phyloP scores from a whole-genome alignment of 495 filamentous ascomycete genomes.

The Trichocladium uniseriatum region DNA sequence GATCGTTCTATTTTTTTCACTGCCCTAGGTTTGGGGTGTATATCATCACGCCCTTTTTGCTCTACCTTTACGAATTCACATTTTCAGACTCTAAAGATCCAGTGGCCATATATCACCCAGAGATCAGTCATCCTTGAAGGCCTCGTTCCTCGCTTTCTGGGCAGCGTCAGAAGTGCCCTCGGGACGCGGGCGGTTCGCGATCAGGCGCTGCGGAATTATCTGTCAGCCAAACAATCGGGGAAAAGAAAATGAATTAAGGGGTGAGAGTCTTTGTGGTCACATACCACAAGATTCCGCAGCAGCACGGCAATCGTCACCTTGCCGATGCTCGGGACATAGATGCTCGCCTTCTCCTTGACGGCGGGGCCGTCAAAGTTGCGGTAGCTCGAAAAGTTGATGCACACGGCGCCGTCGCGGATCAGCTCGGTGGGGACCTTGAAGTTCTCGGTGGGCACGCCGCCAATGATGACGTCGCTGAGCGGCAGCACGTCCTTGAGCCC shows the following conservation, averaged over 20 bases:
- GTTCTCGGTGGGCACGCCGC: conserved; percentile 74
- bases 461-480: conserved; percentile 85
- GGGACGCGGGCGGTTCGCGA: conserved; percentile 30
- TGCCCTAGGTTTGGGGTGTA: too few species aligned
- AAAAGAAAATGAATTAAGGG: background rate
- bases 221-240: background rate
- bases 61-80: too few species aligned
- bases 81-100: too few species aligned
- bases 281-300: conserved; percentile 76
- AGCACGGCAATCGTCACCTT: conserved; percentile 95
- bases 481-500: conserved; percentile 70
- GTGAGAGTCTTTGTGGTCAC: conserved; percentile 25
- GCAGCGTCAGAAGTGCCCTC: conserved; percentile 24
- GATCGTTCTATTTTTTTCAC: too few species aligned
- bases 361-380: conserved; percentile 80
- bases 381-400: conserved; percentile 94
- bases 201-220: conserved; percentile 25
- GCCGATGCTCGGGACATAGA: conserved; percentile 92
- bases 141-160: conserved; percentile 30
- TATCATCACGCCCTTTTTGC: too few species aligned
- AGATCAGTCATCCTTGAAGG: conserved; percentile 28
- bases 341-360: conserved; percentile 88
- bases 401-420: conserved; percentile 80
- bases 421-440: conserved; percentile 83
- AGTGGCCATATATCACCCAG: too few species aligned